phyloP scores from a whole-genome alignment of 2,329 filamentous ascomycete genomes.

The Arthroderma sp. region DNA sequence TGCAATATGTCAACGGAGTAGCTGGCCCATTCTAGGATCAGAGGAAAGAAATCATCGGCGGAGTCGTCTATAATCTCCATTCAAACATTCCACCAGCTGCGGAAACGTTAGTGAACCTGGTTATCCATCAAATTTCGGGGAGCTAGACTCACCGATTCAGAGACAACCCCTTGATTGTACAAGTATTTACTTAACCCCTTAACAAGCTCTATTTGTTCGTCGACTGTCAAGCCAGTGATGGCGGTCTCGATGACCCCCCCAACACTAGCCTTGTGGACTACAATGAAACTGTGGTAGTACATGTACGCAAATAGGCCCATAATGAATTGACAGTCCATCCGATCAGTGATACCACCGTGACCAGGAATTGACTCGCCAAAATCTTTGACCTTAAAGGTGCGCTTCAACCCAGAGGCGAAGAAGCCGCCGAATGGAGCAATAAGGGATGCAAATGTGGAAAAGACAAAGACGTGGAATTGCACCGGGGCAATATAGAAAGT shows the following conservation, averaged over 20 bases:
- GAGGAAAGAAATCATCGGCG: constrained; percentile 14
- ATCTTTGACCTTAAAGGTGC: constrained; percentile 99
- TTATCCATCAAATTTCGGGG: background rate
- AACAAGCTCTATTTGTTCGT: constrained; percentile 77
- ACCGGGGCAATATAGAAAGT: constrained; percentile 73
- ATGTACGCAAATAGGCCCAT: constrained; percentile 99
- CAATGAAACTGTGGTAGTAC: constrained; percentile 97
- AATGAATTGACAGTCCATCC: constrained; percentile 99
- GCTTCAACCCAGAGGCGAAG: constrained; percentile 94
- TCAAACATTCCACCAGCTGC: constrained; percentile 29
- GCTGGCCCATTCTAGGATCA: background rate
- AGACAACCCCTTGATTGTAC: constrained; percentile 50
- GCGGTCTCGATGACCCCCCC: constrained; percentile 82
- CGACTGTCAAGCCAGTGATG: constrained; percentile 73
- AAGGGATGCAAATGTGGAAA: constrained; percentile 87
- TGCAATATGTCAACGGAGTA: background rate
- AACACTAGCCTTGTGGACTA: constrained; percentile 70
- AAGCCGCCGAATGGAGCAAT: constrained; percentile 97
- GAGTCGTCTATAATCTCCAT: constrained; percentile 23
- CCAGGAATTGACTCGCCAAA: constrained; percentile 97
- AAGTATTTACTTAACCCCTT: constrained; percentile 51
- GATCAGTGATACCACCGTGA: constrained; percentile 94
- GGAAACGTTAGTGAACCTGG: constrained; percentile 14
- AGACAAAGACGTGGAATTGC: constrained; percentile 80
- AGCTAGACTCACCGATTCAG: constrained; percentile 37